Percentiles rank a stretch among this genome's conserved stretches.
These are phyloP conservation scores for Massariosphaeria phaeospora DNA, from an alignment of 495 filamentous ascomycete genomes.

Conservation along the genomic window DNA sequence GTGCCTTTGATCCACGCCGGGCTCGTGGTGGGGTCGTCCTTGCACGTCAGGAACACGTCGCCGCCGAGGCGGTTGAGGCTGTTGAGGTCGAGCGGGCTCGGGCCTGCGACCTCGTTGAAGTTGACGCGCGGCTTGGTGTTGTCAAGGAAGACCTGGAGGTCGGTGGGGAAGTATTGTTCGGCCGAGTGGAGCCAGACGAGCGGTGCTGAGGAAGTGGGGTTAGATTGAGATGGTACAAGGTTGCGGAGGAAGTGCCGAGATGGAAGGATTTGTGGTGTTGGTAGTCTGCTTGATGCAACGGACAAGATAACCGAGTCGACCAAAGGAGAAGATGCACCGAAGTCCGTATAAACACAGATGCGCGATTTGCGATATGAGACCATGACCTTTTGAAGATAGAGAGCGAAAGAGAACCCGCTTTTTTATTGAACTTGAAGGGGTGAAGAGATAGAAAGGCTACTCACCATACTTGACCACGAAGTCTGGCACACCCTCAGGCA, in stretches of 20 bases:
- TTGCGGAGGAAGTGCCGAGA: neutral
- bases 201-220: slow-evolving; percentile 27
- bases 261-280: neutral
- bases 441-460: neutral
- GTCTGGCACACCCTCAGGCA: slow-evolving; percentile 20
- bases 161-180: slow-evolving; percentile 57
- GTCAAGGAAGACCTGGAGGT: slow-evolving; percentile 52
- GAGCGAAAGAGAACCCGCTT: too few species aligned
- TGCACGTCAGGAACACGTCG: slow-evolving; percentile 55
- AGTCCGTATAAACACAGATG: neutral
- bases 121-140: slow-evolving; percentile 54
- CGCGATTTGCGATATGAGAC: too few species aligned
- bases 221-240: neutral
- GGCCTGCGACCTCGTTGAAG: slow-evolving; percentile 44
- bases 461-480: slow-evolving; percentile 28
- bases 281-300: too few species aligned
- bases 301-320: too few species aligned
- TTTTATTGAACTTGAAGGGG: neutral
- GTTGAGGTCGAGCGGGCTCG: slow-evolving; percentile 53
- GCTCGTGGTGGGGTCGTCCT: slow-evolving; percentile 50
- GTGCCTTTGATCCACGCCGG: slow-evolving; percentile 50
- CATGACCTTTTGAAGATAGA: too few species aligned
- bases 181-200: slow-evolving; percentile 48
- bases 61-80: slow-evolving; percentile 49
- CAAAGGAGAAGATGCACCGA: too few species aligned